Evolutionary conservation across 169 alveolate species (phyloP).

Genomic region (Eimeria necatrix): DNA sequence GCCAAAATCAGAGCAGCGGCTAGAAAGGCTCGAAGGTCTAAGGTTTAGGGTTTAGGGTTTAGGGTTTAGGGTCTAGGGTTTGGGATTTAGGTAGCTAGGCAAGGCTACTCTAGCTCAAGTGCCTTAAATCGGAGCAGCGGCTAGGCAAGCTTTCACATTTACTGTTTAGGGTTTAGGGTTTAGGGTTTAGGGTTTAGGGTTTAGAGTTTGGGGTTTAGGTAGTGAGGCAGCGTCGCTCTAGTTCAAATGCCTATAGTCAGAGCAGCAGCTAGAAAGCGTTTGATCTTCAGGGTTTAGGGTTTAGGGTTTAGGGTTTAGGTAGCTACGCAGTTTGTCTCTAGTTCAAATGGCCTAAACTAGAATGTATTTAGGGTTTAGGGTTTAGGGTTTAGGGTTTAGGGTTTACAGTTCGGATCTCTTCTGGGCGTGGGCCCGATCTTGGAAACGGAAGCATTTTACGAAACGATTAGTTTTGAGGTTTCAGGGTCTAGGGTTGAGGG

Average conservation of each 20-base stretch:
- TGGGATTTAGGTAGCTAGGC: not conserved
- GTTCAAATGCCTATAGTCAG: no score
- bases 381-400: not conserved
- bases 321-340: no score
- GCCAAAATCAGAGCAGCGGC: no score
- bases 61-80: constrained; percentile 10
- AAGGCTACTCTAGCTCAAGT: not conserved
- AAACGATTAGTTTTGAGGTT: not conserved
- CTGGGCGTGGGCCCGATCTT: not conserved
- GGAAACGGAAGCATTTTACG: not conserved
- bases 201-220: not conserved
- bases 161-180: not conserved
- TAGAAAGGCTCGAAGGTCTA: no score
- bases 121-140: not conserved
- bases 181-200: constrained; percentile 17
- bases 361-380: no score
- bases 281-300: constrained; percentile 2
- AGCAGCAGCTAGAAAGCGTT: no score
- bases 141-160: no score
- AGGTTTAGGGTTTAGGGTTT: not conserved
- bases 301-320: no score
- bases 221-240: no score
- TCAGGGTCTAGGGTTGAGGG: not conserved
- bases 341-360: no score
- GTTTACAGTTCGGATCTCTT: not conserved